Conservation (phyloP, 768 basidiomycete genomes). For the Rhizopogon roseolus region DNA sequence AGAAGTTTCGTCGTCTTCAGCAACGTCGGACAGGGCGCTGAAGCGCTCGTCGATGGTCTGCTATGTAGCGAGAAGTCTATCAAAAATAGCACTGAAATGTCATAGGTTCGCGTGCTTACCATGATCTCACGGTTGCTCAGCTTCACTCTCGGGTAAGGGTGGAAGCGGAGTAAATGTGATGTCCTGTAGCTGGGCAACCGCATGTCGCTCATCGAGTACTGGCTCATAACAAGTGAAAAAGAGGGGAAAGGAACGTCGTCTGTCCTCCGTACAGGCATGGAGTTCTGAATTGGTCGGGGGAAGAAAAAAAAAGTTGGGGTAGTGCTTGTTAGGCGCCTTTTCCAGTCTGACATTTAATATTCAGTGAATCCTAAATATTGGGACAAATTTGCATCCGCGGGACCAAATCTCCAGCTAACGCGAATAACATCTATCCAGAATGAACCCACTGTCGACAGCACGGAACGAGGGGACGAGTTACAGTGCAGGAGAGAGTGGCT, state of each 20-base stretch:
- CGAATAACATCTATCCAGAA: neutral
- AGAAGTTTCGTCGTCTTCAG: neutral
- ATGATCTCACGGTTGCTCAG: slow-evolving; percentile 17
- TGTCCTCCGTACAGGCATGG: neutral
- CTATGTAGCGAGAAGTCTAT: neutral
- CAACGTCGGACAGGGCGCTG: neutral
- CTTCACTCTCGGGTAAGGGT: slow-evolving; percentile 24
- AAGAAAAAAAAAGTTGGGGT: neutral
- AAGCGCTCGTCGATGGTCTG: slow-evolving; percentile 6
- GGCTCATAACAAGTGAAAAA: neutral
- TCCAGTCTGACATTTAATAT: neutral
- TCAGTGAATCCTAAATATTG: neutral
- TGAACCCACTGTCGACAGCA: neutral
- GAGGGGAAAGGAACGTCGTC: neutral
- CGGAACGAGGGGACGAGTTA: neutral
- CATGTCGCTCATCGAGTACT: slow-evolving; percentile 10
- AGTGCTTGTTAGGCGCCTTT: slow-evolving; percentile 1
- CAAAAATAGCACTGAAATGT: slow-evolving; percentile 4
- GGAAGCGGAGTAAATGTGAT: slow-evolving; percentile 22
- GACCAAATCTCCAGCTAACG: neutral
- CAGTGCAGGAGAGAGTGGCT: slow-evolving; percentile 1
- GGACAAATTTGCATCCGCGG: slow-evolving; percentile 2
- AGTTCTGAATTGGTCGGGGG: slow-evolving; percentile 2
- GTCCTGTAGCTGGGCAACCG: slow-evolving; percentile 22
- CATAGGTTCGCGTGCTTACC: slow-evolving; percentile 10